A percentile compares a stretch with the other conserved stretches of the same genome.
These are phyloP conservation scores for Heritiera littoralis DNA, from an alignment of 345 rosid species.

Conservation along the genomic window DNA sequence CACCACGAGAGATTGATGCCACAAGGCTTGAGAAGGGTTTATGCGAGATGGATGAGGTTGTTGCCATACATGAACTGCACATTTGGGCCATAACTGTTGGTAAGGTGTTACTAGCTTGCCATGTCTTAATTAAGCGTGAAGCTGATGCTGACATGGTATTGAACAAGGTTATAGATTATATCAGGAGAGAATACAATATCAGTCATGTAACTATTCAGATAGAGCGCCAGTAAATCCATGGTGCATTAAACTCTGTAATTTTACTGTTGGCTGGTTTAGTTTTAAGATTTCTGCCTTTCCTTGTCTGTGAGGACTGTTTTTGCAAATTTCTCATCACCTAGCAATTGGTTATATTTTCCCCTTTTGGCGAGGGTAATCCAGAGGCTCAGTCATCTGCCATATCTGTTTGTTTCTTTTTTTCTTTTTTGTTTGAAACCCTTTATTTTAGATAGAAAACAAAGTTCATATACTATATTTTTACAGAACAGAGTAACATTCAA, in stretches of 20 bases:
- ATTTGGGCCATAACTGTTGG: conserved; percentile 76
- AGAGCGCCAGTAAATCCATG: conserved; percentile 40
- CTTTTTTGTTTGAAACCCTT: too few relatives aligned
- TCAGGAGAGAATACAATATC: conserved; percentile 56
- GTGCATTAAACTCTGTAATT: background rate
- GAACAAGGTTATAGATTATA: conserved; percentile 54
- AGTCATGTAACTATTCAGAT: conserved; percentile 70
- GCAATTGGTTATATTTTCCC: background rate
- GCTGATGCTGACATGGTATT: conserved; percentile 59
- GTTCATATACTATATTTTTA: too few relatives aligned
- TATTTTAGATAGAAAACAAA: too few relatives aligned
- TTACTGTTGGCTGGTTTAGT: background rate
- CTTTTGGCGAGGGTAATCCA: background rate
- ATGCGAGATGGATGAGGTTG: conserved; percentile 66
- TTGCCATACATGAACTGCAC: conserved; percentile 67
- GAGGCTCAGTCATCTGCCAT: background rate
- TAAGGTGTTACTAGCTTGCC: conserved; percentile 65
- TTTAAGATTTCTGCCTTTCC: background rate
- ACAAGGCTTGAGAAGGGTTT: conserved; percentile 65
- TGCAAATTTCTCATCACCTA: background rate
- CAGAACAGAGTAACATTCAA: too few relatives aligned
- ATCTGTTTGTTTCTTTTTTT: too few relatives aligned
- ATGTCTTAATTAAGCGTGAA: conserved; percentile 59
- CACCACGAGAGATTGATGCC: conserved; percentile 75
- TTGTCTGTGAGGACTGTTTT: background rate